A percentile compares a stretch with the other conserved stretches of the same genome.
Evolutionary conservation across 495 filamentous ascomycete genomes (phyloP).

Genomic region (Podospora comata): DNA sequence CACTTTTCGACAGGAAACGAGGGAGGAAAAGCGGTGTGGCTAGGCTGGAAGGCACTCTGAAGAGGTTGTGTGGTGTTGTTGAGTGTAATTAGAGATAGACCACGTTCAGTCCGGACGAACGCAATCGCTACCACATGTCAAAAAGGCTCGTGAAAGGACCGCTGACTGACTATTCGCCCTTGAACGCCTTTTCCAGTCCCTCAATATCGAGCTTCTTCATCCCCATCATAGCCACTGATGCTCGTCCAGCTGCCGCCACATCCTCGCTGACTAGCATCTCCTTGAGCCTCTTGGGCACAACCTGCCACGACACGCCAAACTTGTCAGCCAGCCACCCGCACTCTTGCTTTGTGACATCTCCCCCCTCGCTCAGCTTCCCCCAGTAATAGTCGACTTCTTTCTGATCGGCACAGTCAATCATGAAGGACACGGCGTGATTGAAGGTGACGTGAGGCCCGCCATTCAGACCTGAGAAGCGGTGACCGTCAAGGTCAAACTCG

Average conservation of each 20-base stretch:
- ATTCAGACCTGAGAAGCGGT: conserved; percentile 39
- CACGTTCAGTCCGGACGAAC: no score
- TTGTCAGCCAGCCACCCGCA: conserved; percentile 42
- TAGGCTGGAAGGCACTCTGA: conserved; percentile 13
- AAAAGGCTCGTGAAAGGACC: no score
- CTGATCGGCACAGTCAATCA: conserved; percentile 38
- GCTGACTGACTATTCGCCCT: not conserved
- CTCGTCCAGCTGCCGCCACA: conserved; percentile 22
- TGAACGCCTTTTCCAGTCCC: not conserved
- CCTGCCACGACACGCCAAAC: conserved; percentile 43
- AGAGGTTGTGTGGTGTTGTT: not conserved
- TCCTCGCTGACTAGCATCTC: conserved; percentile 25
- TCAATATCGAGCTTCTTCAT: conserved; percentile 40
- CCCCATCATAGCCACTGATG: conserved; percentile 30
- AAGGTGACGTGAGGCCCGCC: conserved; percentile 37
- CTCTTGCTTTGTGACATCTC: conserved; percentile 26
- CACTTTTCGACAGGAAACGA: conserved; percentile 14
- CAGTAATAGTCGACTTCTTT: conserved; percentile 43
- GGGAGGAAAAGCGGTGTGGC: conserved; percentile 18
- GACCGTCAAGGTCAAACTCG: conserved; percentile 34
- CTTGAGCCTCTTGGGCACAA: conserved; percentile 33
- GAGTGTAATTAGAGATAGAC: no score
- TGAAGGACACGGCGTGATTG: conserved; percentile 33
- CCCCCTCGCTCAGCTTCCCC: conserved; percentile 35
- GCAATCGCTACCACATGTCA: no score